Percentiles rank a stretch among this genome's conserved stretches.
phyloP scores from a whole-genome alignment of 1,139 yeast genomes.

The Candida smagusa region DNA sequence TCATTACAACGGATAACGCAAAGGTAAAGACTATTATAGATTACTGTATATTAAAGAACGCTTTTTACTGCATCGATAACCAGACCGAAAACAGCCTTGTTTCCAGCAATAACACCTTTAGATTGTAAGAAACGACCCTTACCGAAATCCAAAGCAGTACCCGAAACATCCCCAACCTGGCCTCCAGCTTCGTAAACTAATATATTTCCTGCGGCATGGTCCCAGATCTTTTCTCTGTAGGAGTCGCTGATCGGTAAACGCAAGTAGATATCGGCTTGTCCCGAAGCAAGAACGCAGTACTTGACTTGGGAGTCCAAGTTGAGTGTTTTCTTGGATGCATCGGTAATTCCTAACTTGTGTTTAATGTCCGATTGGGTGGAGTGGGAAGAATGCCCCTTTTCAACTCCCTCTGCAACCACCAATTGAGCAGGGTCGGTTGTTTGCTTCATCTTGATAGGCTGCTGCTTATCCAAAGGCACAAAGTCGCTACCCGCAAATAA shows the following conservation, averaged over 20 bases:
- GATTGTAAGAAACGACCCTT: conserved; percentile 76
- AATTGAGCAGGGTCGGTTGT: conserved; percentile 43
- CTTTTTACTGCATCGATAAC: conserved; percentile 58
- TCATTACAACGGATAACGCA: too few species aligned
- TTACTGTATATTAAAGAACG: not conserved
- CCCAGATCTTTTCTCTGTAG: conserved; percentile 96
- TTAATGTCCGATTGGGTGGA: conserved; percentile 82
- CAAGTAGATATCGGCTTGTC: conserved; percentile 88
- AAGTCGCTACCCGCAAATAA: conserved; percentile 30
- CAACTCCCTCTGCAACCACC: conserved; percentile 93
- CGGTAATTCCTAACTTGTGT: conserved; percentile 44
- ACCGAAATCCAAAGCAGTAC: conserved; percentile 76
- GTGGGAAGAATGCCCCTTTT: conserved; percentile 91
- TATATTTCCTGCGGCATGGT: conserved; percentile 94
- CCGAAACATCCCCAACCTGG: conserved; percentile 76
- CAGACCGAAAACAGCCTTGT: conserved; percentile 54
- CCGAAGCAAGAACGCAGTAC: conserved; percentile 86
- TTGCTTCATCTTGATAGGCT: conserved; percentile 42
- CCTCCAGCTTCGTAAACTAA: conserved; percentile 92
- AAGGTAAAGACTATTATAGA: too few species aligned
- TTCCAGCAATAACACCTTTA: conserved; percentile 92
- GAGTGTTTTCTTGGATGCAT: conserved; percentile 41
- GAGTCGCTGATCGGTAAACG: conserved; percentile 75
- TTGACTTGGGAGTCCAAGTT: conserved; percentile 95
- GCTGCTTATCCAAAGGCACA: conserved; percentile 36